Evolutionary conservation across 805 yeast species (phyloP).

Genomic region (Candida broadrunensis): DNA sequence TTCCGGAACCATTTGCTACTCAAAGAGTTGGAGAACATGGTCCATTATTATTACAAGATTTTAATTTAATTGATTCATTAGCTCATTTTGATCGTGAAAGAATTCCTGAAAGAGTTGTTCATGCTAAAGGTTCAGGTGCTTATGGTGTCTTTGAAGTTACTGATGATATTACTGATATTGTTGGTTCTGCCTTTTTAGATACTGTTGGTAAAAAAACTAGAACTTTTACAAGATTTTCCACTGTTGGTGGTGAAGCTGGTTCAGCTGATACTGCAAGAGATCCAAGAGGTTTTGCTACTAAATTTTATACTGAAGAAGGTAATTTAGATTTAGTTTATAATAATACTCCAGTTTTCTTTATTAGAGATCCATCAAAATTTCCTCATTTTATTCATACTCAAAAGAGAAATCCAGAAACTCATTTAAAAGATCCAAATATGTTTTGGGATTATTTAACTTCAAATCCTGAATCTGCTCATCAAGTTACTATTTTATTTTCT

Average conservation of each 20-base stretch:
- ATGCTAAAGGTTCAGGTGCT: conserved; percentile 93
- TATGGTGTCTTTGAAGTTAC: conserved; percentile 85
- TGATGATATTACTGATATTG: conserved; percentile 74
- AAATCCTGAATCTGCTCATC: conserved; percentile 75
- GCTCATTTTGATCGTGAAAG: conserved; percentile 90
- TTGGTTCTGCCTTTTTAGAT: conserved; percentile 67
- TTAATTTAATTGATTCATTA: conserved; percentile 72
- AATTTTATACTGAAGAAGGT: conserved; percentile 81
- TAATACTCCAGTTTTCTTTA: conserved; percentile 82
- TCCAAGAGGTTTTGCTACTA: conserved; percentile 82
- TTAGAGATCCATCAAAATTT: conserved; percentile 83
- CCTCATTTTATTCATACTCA: conserved; percentile 89
- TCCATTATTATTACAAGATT: conserved; percentile 78
- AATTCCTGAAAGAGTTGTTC: conserved; percentile 90
- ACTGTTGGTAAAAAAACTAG: conserved; percentile 78
- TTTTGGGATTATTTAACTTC: conserved; percentile 80
- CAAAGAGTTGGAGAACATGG: conserved; percentile 76
- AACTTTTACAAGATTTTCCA: conserved; percentile 73
- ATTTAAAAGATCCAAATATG: conserved; percentile 75
- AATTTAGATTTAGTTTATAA: conserved; percentile 82
- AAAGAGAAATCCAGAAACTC: conserved; percentile 80
- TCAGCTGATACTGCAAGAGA: conserved; percentile 83
- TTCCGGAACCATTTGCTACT: conserved; percentile 71
- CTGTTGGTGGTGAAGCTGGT: conserved; percentile 85
- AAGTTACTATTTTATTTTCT: conserved; percentile 67